Percentiles rank a stretch among this genome's conserved stretches.
phyloP scores from a whole-genome alignment of 257 asterid species.

The Solanum lycopersicoides region DNA sequence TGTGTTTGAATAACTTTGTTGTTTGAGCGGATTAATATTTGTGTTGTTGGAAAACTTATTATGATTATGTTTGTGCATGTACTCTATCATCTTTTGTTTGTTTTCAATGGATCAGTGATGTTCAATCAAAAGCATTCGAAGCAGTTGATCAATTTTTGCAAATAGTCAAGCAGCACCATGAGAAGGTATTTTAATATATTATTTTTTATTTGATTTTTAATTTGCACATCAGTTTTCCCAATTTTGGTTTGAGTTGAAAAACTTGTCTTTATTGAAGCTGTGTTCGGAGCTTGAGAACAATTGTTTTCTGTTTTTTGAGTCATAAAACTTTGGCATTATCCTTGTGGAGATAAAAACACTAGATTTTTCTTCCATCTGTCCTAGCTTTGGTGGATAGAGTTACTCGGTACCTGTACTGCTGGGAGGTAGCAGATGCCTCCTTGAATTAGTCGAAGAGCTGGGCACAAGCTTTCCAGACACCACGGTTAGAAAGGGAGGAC shows the following conservation, averaged over 20 bases:
- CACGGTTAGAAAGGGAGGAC: neutral
- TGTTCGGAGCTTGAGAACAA: neutral
- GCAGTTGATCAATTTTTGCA: conserved; percentile 95
- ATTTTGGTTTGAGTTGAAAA: neutral
- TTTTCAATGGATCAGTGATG: conserved; percentile 50
- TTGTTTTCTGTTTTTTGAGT: neutral
- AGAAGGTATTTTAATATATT: conserved; percentile 40
- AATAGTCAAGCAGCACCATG: conserved; percentile 58
- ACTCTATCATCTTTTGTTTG: neutral
- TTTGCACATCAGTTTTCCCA: neutral
- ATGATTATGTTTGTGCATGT: neutral
- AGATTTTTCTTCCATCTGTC: neutral
- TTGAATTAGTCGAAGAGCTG: neutral
- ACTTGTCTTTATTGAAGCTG: neutral
- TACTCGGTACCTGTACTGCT: neutral
- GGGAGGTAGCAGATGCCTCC: neutral
- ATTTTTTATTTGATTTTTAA: neutral
- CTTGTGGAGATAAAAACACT: neutral
- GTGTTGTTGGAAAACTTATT: neutral
- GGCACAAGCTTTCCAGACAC: neutral
- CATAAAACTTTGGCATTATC: neutral
- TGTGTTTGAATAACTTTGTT: neutral
- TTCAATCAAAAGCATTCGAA: conserved; percentile 84
- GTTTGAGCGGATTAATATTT: neutral
- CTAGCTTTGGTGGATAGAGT: neutral